phyloP scores from a whole-genome alignment of 75 land plant species.

The Picea glauca region DNA sequence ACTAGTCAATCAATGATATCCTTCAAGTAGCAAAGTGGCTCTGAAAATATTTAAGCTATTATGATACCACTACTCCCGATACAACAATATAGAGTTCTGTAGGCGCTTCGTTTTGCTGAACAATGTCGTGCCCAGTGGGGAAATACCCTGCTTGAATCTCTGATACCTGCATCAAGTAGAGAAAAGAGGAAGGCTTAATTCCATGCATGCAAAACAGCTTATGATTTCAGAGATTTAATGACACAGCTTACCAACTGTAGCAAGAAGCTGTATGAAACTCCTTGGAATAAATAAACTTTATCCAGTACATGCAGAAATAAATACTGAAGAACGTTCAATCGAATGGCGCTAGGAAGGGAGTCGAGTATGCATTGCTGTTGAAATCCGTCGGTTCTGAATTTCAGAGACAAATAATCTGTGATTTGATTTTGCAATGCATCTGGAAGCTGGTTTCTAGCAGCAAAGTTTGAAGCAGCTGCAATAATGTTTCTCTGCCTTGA shows the following conservation, averaged over 20 bases:
- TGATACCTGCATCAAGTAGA: slow-evolving; percentile 12
- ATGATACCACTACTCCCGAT: slow-evolving; percentile 24
- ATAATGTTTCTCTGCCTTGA: slow-evolving; percentile 54
- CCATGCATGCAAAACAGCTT: too few species aligned
- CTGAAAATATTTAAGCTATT: too few species aligned
- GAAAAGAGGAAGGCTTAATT: neutral
- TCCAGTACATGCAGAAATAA: slow-evolving; percentile 54
- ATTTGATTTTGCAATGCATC: neutral
- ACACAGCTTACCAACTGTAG: slow-evolving; percentile 1
- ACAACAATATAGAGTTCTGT: slow-evolving; percentile 22
- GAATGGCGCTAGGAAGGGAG: slow-evolving; percentile 63
- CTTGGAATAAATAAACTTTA: slow-evolving; percentile 48
- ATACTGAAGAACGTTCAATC: slow-evolving; percentile 63
- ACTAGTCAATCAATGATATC: neutral
- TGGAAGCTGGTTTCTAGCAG: slow-evolving; percentile 60
- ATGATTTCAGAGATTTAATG: too few species aligned
- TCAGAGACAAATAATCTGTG: slow-evolving; percentile 63
- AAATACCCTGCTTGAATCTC: slow-evolving; percentile 27
- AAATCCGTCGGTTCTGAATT: slow-evolving; percentile 64
- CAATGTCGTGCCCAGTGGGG: slow-evolving; percentile 22
- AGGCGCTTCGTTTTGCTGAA: slow-evolving; percentile 24
- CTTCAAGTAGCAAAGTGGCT: too few species aligned
- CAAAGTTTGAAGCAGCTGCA: slow-evolving; percentile 46
- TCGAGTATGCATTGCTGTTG: slow-evolving; percentile 66
- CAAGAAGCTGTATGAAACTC: slow-evolving; percentile 2